Evolutionary conservation across 169 alveolate genomes (phyloP).

Genomic region (Plasmodium vivax): DNA sequence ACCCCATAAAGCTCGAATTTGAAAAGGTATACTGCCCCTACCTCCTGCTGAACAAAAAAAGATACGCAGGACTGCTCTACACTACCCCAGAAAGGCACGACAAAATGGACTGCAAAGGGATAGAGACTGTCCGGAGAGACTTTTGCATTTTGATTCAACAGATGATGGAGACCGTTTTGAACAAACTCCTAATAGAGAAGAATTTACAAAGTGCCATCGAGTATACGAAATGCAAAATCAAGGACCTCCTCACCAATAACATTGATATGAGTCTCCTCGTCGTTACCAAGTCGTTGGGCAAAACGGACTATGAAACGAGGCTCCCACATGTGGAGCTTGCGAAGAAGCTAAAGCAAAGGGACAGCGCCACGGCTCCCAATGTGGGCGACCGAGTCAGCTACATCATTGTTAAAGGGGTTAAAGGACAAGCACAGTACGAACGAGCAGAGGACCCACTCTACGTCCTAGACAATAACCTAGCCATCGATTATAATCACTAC

Average conservation of each 20-base stretch:
- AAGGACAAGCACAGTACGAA: conserved; percentile 96
- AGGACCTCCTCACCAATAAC: conserved; percentile 95
- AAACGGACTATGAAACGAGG: conserved; percentile 94
- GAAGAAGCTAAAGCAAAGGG: conserved; percentile 94
- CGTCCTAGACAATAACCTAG: conserved; percentile 95
- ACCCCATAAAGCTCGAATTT: conserved; percentile 97
- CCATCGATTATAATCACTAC: conserved; percentile 98
- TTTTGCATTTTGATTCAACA: conserved; percentile 96
- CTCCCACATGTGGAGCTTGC: conserved; percentile 99
- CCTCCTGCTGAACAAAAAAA: conserved; percentile 95
- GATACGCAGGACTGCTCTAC: conserved; percentile 97
- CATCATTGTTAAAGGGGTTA: conserved; percentile 95
- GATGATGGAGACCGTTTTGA: conserved; percentile 93
- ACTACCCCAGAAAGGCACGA: conserved; percentile 96
- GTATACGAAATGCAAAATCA: conserved; percentile 83
- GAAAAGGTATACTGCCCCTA: conserved; percentile 98
- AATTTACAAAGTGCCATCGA: conserved; percentile 94
- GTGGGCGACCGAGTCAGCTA: conserved; percentile 99
- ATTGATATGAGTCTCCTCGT: conserved; percentile 97
- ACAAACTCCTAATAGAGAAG: conserved; percentile 92
- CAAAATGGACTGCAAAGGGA: conserved; percentile 98
- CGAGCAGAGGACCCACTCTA: conserved; percentile 99
- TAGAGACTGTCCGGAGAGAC: conserved; percentile 98
- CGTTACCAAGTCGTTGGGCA: conserved; percentile 96
- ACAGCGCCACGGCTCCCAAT: conserved; percentile 96